A percentile compares a stretch with the other conserved stretches of the same genome.
These are phyloP conservation scores for Neodidymelliopsis sp. DNA, from an alignment of 2,329 filamentous ascomycete species.

Conservation along the genomic window DNA sequence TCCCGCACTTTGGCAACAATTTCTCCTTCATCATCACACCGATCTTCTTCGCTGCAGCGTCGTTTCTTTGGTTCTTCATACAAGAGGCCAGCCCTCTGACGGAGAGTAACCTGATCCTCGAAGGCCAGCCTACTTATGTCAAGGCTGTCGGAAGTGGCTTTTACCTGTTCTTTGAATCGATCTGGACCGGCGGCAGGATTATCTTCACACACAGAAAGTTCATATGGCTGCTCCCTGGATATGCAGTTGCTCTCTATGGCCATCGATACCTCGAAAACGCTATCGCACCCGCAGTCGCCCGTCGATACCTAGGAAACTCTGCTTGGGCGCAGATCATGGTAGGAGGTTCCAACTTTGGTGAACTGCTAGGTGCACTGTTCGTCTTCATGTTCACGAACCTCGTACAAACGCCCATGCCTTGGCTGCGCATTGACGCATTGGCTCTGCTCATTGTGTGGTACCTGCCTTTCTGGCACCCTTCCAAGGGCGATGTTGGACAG, in stretches of 20 bases:
- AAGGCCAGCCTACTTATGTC: slow-evolving; percentile 46
- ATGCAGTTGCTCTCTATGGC: slow-evolving; percentile 59
- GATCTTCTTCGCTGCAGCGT: slow-evolving; percentile 55
- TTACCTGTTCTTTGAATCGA: slow-evolving; percentile 56
- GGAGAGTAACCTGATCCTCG: slow-evolving; percentile 29
- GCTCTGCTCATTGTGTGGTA: slow-evolving; percentile 59
- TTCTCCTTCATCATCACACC: slow-evolving; percentile 61
- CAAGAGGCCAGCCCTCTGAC: slow-evolving; percentile 48
- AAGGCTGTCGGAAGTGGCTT: slow-evolving; percentile 52
- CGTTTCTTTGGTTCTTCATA: slow-evolving; percentile 57
- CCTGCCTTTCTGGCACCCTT: slow-evolving; percentile 57
- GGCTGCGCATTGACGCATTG: slow-evolving; percentile 58
- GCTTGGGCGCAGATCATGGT: slow-evolving; percentile 61
- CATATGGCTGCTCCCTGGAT: slow-evolving; percentile 60
- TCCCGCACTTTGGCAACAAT: slow-evolving; percentile 60
- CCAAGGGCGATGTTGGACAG: slow-evolving; percentile 50
- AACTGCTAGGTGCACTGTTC: slow-evolving; percentile 57
- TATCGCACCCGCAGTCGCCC: slow-evolving; percentile 56
- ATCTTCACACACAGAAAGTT: slow-evolving; percentile 58
- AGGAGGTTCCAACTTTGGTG: slow-evolving; percentile 60
- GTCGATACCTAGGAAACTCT: slow-evolving; percentile 57
- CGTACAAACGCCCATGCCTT: slow-evolving; percentile 59
- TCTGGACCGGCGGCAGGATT: slow-evolving; percentile 56
- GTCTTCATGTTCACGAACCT: slow-evolving; percentile 60
- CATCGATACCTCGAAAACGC: slow-evolving; percentile 61